phyloP scores from a whole-genome alignment of 2,329 filamentous ascomycete species.

The Arthrinium phaeospermum region DNA sequence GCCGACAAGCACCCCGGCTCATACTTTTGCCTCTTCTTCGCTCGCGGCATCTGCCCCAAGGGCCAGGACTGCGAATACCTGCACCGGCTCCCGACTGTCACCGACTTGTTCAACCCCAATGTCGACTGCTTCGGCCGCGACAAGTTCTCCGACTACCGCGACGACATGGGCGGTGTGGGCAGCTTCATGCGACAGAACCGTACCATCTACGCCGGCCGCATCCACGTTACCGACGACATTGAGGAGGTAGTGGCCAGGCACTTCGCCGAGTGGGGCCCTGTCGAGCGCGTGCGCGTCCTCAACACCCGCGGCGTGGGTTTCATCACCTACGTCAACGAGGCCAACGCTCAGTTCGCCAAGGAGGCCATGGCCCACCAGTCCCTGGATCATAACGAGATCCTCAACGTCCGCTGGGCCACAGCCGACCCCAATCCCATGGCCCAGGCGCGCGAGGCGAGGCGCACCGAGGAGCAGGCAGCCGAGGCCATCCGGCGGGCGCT shows the following conservation, averaged over 20 bases:
- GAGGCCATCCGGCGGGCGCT: constrained; percentile 89
- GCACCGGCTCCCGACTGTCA: constrained; percentile 83
- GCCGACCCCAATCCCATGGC: constrained; percentile 95
- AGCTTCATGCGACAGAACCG: constrained; percentile 93
- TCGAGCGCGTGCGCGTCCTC: constrained; percentile 87
- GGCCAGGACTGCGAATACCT: constrained; percentile 94
- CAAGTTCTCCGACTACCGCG: constrained; percentile 90
- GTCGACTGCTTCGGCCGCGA: constrained; percentile 95
- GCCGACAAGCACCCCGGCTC: constrained; percentile 79
- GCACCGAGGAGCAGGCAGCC: constrained; percentile 94
- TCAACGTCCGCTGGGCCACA: constrained; percentile 97
- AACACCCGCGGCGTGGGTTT: constrained; percentile 92
- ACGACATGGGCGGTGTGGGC: constrained; percentile 97
- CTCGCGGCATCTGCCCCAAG: constrained; percentile 80
- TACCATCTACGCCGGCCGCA: constrained; percentile 90
- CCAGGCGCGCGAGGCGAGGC: constrained; percentile 85
- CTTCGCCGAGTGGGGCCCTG: constrained; percentile 94
- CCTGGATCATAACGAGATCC: constrained; percentile 86
- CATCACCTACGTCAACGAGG: constrained; percentile 90
- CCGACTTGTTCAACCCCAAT: constrained; percentile 91
- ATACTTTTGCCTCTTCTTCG: constrained; percentile 94
- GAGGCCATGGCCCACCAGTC: constrained; percentile 96
- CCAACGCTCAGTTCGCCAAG: constrained; percentile 88
- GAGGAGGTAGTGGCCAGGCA: constrained; percentile 94
- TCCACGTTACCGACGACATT: constrained; percentile 95